A percentile compares a stretch with the other conserved stretches of the same genome.
These are phyloP conservation scores for Ophiocordyceps sinensis DNA, from an alignment of 2,329 filamentous ascomycete species.

Conservation along the genomic window DNA sequence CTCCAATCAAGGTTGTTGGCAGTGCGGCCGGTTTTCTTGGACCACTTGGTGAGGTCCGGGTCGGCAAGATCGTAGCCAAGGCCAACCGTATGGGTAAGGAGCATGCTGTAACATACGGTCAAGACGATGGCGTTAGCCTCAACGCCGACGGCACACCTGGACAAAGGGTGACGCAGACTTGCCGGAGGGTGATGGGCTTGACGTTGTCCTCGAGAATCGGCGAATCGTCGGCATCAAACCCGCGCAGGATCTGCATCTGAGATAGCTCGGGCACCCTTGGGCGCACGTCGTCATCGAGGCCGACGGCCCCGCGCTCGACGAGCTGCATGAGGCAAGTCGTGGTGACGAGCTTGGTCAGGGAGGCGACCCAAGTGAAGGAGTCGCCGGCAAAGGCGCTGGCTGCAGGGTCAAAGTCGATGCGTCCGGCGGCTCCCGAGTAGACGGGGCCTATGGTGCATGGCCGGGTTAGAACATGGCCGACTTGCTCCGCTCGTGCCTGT, in stretches of 20 bases:
- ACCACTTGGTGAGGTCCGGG: conserved; percentile 25
- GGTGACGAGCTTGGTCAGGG: conserved; percentile 29
- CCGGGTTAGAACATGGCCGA: no score
- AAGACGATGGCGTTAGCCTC: not conserved
- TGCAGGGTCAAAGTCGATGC: conserved; percentile 13
- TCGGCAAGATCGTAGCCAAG: conserved; percentile 27
- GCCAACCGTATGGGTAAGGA: conserved; percentile 36
- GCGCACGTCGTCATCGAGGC: conserved; percentile 23
- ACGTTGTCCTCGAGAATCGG: conserved; percentile 23
- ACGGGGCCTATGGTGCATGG: conserved; percentile 13
- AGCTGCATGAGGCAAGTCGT: conserved; percentile 22
- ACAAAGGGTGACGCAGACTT: conserved; percentile 1
- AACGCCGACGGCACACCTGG: not conserved
- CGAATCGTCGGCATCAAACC: conserved; percentile 18
- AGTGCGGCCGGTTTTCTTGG: conserved; percentile 16
- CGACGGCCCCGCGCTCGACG: conserved; percentile 19
- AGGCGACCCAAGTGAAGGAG: conserved; percentile 23
- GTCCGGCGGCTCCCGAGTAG: conserved; percentile 22
- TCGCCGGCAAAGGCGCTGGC: conserved; percentile 16
- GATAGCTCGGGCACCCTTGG: conserved; percentile 18
- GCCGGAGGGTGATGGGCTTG: conserved; percentile 23
- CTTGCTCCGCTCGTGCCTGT: no score
- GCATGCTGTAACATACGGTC: conserved; percentile 11
- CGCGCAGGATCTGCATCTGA: conserved; percentile 19
- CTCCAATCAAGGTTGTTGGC: conserved; percentile 17